Percentiles rank a stretch among this genome's conserved stretches.
Evolutionary conservation across 2,329 filamentous ascomycete genomes (phyloP).

Genomic region (Diaporthe ampelina): DNA sequence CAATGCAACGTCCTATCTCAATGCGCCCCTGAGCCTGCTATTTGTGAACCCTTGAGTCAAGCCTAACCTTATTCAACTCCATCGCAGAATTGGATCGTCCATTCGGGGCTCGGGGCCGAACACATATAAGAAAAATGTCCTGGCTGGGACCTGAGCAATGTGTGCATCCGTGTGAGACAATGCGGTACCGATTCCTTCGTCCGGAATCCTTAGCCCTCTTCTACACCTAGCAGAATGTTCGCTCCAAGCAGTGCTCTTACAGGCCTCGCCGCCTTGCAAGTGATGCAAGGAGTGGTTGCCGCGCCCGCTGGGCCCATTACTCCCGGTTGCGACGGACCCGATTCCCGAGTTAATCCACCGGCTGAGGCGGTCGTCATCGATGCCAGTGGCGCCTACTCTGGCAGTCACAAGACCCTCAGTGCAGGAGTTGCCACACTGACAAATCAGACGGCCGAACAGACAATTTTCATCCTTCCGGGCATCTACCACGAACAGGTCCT

Average conservation of each 20-base stretch:
- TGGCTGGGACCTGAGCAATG: background rate
- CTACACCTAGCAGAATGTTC: background rate
- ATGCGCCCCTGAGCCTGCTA: conserved; percentile 7
- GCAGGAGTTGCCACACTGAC: conserved; percentile 15
- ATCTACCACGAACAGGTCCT: conserved; percentile 27
- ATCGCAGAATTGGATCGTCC: background rate
- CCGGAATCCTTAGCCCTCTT: background rate
- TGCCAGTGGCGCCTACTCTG: conserved; percentile 1
- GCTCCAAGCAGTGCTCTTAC: background rate
- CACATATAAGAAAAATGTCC: background rate
- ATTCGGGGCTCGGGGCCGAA: background rate
- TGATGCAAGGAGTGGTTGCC: background rate
- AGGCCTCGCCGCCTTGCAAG: conserved; percentile 3
- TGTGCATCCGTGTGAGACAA: background rate
- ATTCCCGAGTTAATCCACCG: background rate
- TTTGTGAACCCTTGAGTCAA: background rate
- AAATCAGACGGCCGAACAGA: conserved; percentile 17
- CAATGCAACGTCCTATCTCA: background rate
- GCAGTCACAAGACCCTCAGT: conserved; percentile 19
- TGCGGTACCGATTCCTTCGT: background rate
- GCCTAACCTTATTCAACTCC: background rate
- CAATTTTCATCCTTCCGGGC: conserved; percentile 25
- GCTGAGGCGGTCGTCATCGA: conserved; percentile 16
- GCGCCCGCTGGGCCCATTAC: background rate
- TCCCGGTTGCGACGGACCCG: conserved; percentile 4